These are phyloP conservation scores for Pichia sp. DNA, from an alignment of 1,139 yeast species.

Conservation along the genomic window DNA sequence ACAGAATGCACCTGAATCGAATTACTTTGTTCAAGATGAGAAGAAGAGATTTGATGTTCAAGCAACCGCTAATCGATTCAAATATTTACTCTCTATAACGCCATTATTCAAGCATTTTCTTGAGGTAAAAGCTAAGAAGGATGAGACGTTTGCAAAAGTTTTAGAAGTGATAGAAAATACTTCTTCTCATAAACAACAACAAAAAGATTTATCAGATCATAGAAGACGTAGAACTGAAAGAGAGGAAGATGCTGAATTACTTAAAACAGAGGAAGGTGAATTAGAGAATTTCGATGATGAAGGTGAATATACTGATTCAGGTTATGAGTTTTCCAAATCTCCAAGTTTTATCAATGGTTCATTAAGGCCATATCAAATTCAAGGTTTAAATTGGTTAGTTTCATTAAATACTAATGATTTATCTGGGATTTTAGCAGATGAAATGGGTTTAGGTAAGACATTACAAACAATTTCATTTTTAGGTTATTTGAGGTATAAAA, in stretches of 20 bases:
- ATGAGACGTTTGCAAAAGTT: conserved; percentile 47
- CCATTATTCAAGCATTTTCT: conserved; percentile 64
- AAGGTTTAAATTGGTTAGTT: conserved; percentile 89
- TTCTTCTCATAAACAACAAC: not conserved
- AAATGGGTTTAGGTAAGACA: conserved; percentile 97
- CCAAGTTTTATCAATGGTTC: conserved; percentile 60
- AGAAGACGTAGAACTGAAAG: conserved; percentile 38
- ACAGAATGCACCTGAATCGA: not conserved
- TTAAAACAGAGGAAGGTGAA: conserved; percentile 29
- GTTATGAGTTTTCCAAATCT: conserved; percentile 54
- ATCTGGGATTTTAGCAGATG: conserved; percentile 93
- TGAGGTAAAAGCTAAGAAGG: conserved; percentile 56
- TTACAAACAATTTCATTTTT: conserved; percentile 83
- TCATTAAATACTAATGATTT: conserved; percentile 75
- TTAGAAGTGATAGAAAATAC: conserved; percentile 36
- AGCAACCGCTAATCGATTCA: conserved; percentile 55
- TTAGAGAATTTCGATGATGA: conserved; percentile 31
- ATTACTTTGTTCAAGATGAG: conserved; percentile 44
- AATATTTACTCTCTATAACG: conserved; percentile 58
- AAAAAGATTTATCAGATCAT: conserved; percentile 4
- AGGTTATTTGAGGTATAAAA: conserved; percentile 60
- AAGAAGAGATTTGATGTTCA: conserved; percentile 43
- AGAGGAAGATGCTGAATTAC: conserved; percentile 45
- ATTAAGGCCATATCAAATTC: conserved; percentile 78
- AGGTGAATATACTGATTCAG: conserved; percentile 43